Evolutionary conservation across 1,284 basidiomycete genomes (phyloP), one percentile per base, ranked within the genome.

Genomic region (Naganishia liquefaciens): DNA sequence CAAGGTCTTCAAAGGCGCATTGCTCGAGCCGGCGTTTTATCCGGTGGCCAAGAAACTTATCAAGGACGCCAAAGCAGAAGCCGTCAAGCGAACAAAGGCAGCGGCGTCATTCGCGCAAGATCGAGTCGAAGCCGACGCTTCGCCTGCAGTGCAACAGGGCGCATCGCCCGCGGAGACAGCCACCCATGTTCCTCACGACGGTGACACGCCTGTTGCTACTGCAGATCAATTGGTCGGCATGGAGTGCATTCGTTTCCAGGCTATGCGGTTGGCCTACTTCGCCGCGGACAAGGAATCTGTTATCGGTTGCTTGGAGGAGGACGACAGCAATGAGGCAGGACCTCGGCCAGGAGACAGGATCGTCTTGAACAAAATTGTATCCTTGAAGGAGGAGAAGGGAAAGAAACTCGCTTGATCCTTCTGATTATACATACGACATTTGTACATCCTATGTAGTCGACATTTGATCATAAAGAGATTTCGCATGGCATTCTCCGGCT

Each of bases 221-320:
- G 87, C 86, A 46, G 88, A 88, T 64, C 89, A 92, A 77, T 82
- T 96, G 47, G 84, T 94, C 43, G 95, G 96, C 23, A 88, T 90
- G 76, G 96, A 99, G 78, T 90, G 88, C 75, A 86, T 99, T 57
- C 84, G 96, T 52, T 99, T 99, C 86, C 96, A 99, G 80, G 96
- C 91, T 21, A 84, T 99, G 79, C 87, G 96, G 21, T 88, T 96
- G 53, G 96, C 90, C 2, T 99, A 98, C 81, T 99, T 99, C 76
- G 86, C 91, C 11, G 82, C 98, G 39, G 96, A 99, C 78, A 88
- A 87, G 75, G 92, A 96, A 72, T 82, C 90, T 49, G 82, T 83
- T 58, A 73, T 93, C 43, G 84, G 81, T 21, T 85, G 82, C 67
- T 76, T 93, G 43, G 83, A 86, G 27, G 85, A 88, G 68, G 76